Base-by-base conservation (phyloP, 2,329 filamentous ascomycete genomes). In the Didymella arachidicola region DNA sequence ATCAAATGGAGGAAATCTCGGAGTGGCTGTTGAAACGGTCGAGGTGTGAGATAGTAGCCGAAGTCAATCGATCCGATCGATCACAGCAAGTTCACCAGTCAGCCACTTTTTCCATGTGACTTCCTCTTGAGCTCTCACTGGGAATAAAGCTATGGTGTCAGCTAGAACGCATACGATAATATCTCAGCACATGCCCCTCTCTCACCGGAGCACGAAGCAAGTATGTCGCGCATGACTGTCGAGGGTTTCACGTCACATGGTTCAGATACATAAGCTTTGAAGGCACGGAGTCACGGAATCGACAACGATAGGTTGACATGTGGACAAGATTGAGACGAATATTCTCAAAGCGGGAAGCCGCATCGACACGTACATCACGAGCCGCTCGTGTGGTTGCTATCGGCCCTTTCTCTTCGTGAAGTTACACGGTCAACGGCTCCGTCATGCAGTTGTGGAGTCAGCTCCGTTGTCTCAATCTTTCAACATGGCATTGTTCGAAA, bases 401-500 rank as follows among this genome's bases (percentile, higher is more conserved):
- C 55, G 55, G 55, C 44, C 55, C 55, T 53, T 43, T 43, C 27
- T 14, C n/a, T 22, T 32, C 25, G 25, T 14, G 8, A 30, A 8
- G 55, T 58, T 41, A 30, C 55, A 58, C 55, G 48, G 19, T 29
- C 30, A 58, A 58, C 55, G 55, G 38, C 44, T 58, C 26, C 16
- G 14, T 46, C 44, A 49, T 48, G 43, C 44, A 49, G 7, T 26
- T 19, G 49, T 49, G 55, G 55, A 52, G 22, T 26, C 16, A 38
- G 32, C 38, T 53, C 55, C 55, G 55, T 18, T 18, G 2, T n/a
- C 47, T 34, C 3, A 36, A 38, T 18, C 6, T 43, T n/a, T 11
- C 14, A 57, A 19, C 41, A 57, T 53, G 43, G 43, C 16, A 42
- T 46, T 53, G 29, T 25, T 30, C 3, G 19, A 38, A 51, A 46